Evolutionary conservation across 805 yeast genomes (phyloP).

Genomic region (Nakazawaea holstii): DNA sequence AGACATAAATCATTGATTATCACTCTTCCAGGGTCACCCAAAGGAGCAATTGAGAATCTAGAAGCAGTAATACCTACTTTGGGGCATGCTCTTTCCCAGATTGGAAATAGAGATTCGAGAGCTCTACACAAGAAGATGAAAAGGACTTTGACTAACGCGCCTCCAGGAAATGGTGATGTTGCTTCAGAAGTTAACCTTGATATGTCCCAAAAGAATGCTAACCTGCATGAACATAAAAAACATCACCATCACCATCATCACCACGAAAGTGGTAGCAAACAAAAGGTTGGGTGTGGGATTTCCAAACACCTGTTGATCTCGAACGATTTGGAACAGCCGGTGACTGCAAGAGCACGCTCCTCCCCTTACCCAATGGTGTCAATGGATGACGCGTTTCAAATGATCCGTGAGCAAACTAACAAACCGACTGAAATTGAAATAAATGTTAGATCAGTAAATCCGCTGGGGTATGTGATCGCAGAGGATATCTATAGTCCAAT

Average conservation of each 20-base stretch:
- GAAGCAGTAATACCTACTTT: slow-evolving; percentile 30
- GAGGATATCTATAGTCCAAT: slow-evolving; percentile 33
- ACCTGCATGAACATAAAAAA: slow-evolving; percentile 13
- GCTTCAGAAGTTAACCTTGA: neutral
- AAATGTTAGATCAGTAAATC: slow-evolving; percentile 22
- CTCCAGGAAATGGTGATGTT: slow-evolving; percentile 15
- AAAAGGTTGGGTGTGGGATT: slow-evolving; percentile 23
- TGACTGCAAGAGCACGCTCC: slow-evolving; percentile 35
- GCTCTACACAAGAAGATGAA: slow-evolving; percentile 29
- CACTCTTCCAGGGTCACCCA: slow-evolving; percentile 50
- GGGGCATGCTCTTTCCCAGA: slow-evolving; percentile 38
- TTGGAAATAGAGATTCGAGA: slow-evolving; percentile 30
- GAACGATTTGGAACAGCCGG: slow-evolving; percentile 30
- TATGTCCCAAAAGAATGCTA: neutral
- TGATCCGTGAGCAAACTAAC: slow-evolving; percentile 30
- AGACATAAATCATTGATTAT: slow-evolving; percentile 30
- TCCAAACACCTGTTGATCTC: slow-evolving; percentile 32
- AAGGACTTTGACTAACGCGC: slow-evolving; percentile 20
- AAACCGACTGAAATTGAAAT: slow-evolving; percentile 18
- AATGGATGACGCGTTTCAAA: slow-evolving; percentile 31
- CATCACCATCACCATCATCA: slow-evolving; percentile 14
- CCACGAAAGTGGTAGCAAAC: slow-evolving; percentile 16
- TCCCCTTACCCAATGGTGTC: slow-evolving; percentile 46
- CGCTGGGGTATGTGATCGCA: slow-evolving; percentile 35
- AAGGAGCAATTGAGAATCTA: slow-evolving; percentile 40